Percentiles rank a stretch among this genome's conserved stretches.
Evolutionary conservation across 1,284 basidiomycete genomes (phyloP).

Genomic region (Phlebopus sp.): DNA sequence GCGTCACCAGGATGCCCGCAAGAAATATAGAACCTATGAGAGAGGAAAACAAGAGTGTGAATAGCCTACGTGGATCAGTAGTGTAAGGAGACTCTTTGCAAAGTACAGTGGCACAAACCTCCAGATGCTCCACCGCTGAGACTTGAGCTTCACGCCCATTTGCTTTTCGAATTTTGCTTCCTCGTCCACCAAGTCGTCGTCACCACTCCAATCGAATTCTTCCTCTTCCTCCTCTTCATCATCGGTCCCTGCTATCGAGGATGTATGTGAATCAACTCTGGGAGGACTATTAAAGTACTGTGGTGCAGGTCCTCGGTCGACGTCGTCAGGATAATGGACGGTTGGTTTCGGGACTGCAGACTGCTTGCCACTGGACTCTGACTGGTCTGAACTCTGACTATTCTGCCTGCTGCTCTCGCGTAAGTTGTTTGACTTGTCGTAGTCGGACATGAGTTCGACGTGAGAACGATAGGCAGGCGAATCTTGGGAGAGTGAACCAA

Average conservation of each 20-base stretch:
- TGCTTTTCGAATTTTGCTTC: conserved; percentile 61
- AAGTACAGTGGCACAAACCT: conserved; percentile 41
- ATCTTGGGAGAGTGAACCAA: conserved; percentile 24
- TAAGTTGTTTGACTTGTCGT: conserved; percentile 12
- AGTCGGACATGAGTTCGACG: conserved; percentile 14
- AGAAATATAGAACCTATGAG: conserved; percentile 68
- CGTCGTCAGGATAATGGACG: conserved; percentile 55
- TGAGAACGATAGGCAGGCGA: conserved; percentile 27
- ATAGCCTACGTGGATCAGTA: conserved; percentile 39
- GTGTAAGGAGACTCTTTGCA: conserved; percentile 4
- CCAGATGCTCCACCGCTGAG: conserved; percentile 49
- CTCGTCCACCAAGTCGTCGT: conserved; percentile 68
- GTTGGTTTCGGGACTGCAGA: conserved; percentile 29
- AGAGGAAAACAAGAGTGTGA: conserved; percentile 65
- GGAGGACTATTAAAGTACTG: conserved; percentile 22
- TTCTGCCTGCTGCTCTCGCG: conserved; percentile 12
- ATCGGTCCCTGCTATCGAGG: conserved; percentile 54
- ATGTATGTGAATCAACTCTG: conserved; percentile 38
- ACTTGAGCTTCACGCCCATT: conserved; percentile 51
- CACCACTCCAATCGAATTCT: conserved; percentile 68
- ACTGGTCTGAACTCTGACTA: conserved; percentile 12
- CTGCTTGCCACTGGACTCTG: conserved; percentile 13
- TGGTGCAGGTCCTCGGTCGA: conserved; percentile 26
- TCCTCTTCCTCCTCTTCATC: conserved; percentile 55
- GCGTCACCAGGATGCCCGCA: conserved; percentile 55